Base-by-base conservation (phyloP, 495 filamentous ascomycete species). In the Penicillium paxilli region DNA sequence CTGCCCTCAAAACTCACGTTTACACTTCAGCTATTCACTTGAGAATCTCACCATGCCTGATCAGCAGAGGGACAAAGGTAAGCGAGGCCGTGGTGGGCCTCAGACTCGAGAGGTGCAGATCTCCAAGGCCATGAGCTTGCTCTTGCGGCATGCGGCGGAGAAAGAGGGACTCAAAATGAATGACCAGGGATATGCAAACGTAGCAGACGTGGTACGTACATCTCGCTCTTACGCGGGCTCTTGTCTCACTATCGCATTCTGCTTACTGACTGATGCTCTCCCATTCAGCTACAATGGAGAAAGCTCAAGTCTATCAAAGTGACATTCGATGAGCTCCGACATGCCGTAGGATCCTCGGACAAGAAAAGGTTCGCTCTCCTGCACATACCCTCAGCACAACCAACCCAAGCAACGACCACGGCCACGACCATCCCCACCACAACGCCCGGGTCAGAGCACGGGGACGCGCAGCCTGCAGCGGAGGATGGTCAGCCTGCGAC, bases 281-380 rank as follows among this genome's bases (percentile, higher is more conserved):
- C 30, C 9, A 11, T 19, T 12, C 49, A 92, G 86, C 80, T 97
- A 47, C 70, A 77, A 69, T 91, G 84, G 80, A 80, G 76, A 42
- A 86, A 83, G 54, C 73, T 95, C 50, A 83, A 81, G 52, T 83
- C 81, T 5, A 76, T 95, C 4, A 73, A 87, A 47, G 80, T 87
- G 11, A 88, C 87, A 12, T 83, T 97, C 64, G 63, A 77, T 10
- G 92, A 96, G 59, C 83, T 98, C 64, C 66, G 78, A 26, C 51
- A 73, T n/a, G 79, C 88, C 30, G 93, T 97, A 35, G 68, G 72
- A 8, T 78, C 78, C 19, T 92, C 89, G 57, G 90, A 94, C 64
- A 98, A 98, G 68, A 88, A 98, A 68, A 90, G 94, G 17, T 98
- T 96, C 77, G 80, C 71, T 1, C 72, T 90, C 16, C 67, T 84